These are phyloP conservation scores for Albizia julibrissin DNA, from an alignment of 306 rosid species.

Conservation along the genomic window DNA sequence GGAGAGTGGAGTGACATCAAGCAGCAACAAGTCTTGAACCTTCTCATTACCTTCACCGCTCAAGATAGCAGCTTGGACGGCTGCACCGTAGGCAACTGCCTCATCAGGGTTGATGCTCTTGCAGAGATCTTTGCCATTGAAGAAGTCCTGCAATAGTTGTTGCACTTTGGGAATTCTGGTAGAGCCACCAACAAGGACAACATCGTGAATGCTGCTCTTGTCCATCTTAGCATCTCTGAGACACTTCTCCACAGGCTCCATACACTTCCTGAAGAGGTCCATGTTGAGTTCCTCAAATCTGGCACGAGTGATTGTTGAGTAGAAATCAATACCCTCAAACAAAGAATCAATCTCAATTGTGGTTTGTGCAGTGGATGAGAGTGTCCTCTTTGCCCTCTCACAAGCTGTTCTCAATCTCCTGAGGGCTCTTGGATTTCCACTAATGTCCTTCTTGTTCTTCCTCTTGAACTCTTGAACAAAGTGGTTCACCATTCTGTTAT, in stretches of 20 bases:
- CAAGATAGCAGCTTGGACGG: constrained; percentile 77
- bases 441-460: constrained; percentile 73
- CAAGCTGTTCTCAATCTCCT: constrained; percentile 73
- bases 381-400: constrained; percentile 85
- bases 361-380: constrained; percentile 74
- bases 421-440: constrained; percentile 70
- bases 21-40: constrained; percentile 70
- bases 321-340: constrained; percentile 75
- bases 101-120: constrained; percentile 80
- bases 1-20: constrained; percentile 75
- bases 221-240: constrained; percentile 80
- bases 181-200: constrained; percentile 82
- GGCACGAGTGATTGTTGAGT: constrained; percentile 67
- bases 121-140: constrained; percentile 75
- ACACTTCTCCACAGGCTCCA: constrained; percentile 86
- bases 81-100: constrained; percentile 81
- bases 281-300: constrained; percentile 82
- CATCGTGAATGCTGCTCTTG: constrained; percentile 70
- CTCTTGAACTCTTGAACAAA: constrained; percentile 83
- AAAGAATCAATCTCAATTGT: constrained; percentile 79
- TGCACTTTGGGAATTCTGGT: constrained; percentile 83
- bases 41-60: constrained; percentile 80
- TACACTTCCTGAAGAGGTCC: constrained; percentile 74
- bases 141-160: constrained; percentile 74
- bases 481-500: constrained; percentile 76